Base-by-base conservation (phyloP, 2,329 filamentous ascomycete species). In the Hypomyces rosellus region DNA sequence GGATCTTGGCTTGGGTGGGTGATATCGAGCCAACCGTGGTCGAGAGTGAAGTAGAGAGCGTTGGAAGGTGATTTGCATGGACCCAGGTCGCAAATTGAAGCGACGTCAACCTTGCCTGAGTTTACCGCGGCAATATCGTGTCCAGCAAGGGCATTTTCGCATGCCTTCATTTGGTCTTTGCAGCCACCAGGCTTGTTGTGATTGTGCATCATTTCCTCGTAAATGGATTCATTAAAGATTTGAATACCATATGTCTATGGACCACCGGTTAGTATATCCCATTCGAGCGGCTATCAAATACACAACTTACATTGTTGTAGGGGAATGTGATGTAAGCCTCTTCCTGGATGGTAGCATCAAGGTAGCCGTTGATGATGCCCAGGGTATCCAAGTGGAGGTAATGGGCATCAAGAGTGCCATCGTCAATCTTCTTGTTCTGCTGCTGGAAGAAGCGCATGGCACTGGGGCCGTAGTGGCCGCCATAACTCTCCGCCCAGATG, bases 281-380 rank as follows among this genome's bases (percentile, higher is more conserved):
- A 18, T 4, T 1, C 16, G 15, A 46, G 8, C 51, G 1, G 40
- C 15, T 9, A 8, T 42, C 8, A n/a, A n/a, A 18, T 7, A 13
- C 9, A 6, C 13, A 52, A 56, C 56, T 56, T 46, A 81, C 80
- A 61, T 86, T 86, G 62, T 82, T 81, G 53, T 76, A 74, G 1
- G 78, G 77, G 62, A 83, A 83, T 12, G 66, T 60, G 2, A 81
- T 74, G 56, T 78, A 82, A 54, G 69, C 77, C 13, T 77, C 74
- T 14, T 72, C 72, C 63, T 88, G 83, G 1, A 83, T 71, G 4
- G 81, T 61, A 49, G 78, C 72, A 61, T 89, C 86, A 18, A 89
- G 69, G 53, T 82, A 78, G 12, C 85, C 86, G 64, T 89, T 88
- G 52, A 88, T 72, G 53, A 89, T 85, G 34, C 85, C 84, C 0